These are phyloP conservation scores for Verbena officinalis DNA, from an alignment of 257 asterid genomes.

Conservation along the genomic window DNA sequence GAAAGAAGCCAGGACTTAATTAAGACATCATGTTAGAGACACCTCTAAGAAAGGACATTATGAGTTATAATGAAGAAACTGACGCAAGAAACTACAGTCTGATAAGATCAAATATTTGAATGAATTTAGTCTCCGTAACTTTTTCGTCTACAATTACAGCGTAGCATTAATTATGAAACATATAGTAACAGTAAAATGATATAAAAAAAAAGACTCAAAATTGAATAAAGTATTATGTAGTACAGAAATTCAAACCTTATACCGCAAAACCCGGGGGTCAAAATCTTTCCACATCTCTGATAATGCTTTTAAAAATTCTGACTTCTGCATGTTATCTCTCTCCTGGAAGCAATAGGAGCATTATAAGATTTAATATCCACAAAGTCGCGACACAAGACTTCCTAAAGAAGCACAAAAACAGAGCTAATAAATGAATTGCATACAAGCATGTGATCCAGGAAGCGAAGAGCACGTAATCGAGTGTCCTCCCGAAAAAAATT, in stretches of 20 bases:
- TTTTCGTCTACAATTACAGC: neutral
- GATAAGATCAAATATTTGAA: conserved; percentile 3
- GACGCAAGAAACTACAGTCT: neutral
- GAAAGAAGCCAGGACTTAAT: conserved; percentile 11
- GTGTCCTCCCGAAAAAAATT: conserved; percentile 93
- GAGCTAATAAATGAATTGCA: conserved; percentile 38
- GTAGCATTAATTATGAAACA: conserved; percentile 14
- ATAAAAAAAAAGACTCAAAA: neutral
- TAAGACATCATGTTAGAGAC: conserved; percentile 21
- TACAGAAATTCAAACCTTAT: conserved; percentile 67
- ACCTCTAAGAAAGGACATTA: neutral
- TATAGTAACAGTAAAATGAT: conserved; percentile 5
- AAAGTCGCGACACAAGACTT: conserved; percentile 16
- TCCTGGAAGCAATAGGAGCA: conserved; percentile 63
- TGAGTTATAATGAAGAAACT: neutral
- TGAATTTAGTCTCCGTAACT: conserved; percentile 9
- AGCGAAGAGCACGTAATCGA: conserved; percentile 99
- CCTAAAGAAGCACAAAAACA: conserved; percentile 31
- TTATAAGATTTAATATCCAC: conserved; percentile 25
- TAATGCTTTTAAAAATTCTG: conserved; percentile 95
- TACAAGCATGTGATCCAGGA: conserved; percentile 98
- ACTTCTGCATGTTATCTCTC: conserved; percentile 97
- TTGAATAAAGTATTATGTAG: conserved; percentile 18
- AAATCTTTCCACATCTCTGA: conserved; percentile 99
- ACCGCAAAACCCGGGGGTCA: conserved; percentile 95